phyloP scores from a whole-genome alignment of 768 basidiomycete genomes.

The Mycena amicta region DNA sequence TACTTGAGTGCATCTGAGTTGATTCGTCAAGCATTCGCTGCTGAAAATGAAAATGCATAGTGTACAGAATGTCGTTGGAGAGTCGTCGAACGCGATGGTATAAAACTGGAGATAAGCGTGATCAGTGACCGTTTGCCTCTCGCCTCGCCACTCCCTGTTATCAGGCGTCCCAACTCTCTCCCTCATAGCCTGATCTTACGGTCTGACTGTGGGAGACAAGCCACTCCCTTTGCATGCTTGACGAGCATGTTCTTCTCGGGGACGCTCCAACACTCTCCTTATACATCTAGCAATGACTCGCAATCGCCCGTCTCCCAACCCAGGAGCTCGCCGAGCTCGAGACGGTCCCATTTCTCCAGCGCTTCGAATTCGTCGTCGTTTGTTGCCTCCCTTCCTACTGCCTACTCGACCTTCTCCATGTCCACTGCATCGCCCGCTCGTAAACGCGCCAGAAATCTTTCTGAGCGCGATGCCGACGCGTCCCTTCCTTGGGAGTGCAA shows the following conservation, averaged over 20 bases:
- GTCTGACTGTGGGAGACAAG: too few relatives aligned
- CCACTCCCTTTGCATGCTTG: not conserved
- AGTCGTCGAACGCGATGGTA: too few relatives aligned
- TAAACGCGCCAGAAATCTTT: conserved; percentile 13
- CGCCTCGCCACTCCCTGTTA: too few relatives aligned
- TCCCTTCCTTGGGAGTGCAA: conserved; percentile 41
- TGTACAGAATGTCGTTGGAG: not conserved
- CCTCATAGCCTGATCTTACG: too few relatives aligned
- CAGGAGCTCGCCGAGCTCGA: conserved; percentile 9
- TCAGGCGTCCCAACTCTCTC: too few relatives aligned
- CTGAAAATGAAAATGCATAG: not conserved
- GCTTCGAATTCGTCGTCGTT: conserved; percentile 7
- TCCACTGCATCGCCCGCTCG: conserved; percentile 15
- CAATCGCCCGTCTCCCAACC: conserved; percentile 22
- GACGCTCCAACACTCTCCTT: not conserved
- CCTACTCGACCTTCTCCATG: conserved; percentile 4
- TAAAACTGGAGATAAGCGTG: not conserved
- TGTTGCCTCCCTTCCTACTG: conserved; percentile 7
- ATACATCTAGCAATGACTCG: conserved; percentile 1
- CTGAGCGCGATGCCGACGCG: conserved; percentile 9
- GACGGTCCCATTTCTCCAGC: conserved; percentile 7
- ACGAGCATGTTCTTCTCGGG: not conserved
- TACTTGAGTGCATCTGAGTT: conserved; percentile 19
- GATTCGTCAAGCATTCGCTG: conserved; percentile 10
- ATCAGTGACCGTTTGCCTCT: not conserved